Conservation (phyloP, 345 rosid genomes). For the Eucalyptus polybractea region DNA sequence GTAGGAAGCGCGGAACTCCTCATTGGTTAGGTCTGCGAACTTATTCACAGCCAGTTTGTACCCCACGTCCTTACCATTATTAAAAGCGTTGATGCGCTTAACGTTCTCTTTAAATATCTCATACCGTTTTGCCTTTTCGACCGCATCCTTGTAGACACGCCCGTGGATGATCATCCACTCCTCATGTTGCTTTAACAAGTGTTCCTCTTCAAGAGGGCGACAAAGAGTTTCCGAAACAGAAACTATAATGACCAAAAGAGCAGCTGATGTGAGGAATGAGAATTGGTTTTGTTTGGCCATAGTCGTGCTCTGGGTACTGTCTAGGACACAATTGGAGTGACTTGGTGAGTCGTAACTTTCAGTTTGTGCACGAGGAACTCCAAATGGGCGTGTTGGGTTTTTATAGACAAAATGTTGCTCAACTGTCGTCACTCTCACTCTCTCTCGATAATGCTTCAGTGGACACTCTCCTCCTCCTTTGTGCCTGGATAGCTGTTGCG, state of each 20-base stretch:
- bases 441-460: not conserved
- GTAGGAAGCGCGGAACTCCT: conserved; percentile 11
- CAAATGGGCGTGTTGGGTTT: not conserved
- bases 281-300: not conserved
- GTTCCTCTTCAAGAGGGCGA: conserved; percentile 4
- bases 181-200: conserved; percentile 14
- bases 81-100: conserved; percentile 2
- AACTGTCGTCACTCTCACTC: not conserved
- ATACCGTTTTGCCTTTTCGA: conserved; percentile 1
- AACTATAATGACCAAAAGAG: not conserved
- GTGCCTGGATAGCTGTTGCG: not conserved
- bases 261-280: not conserved
- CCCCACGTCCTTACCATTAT: not conserved
- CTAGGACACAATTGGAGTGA: not conserved
- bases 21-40: conserved; percentile 17
- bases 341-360: not conserved
- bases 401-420: not conserved
- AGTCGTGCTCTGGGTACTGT: not conserved
- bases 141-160: not conserved
- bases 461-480: not conserved
- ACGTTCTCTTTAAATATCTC: conserved; percentile 5
- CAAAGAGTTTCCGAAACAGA: not conserved
- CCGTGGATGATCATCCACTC: conserved; percentile 11
- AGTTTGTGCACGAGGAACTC: not conserved
- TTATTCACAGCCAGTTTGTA: conserved; percentile 14